Evolutionary conservation across 2,329 filamentous ascomycete genomes (phyloP).

Genomic region (Penicillium sp.): DNA sequence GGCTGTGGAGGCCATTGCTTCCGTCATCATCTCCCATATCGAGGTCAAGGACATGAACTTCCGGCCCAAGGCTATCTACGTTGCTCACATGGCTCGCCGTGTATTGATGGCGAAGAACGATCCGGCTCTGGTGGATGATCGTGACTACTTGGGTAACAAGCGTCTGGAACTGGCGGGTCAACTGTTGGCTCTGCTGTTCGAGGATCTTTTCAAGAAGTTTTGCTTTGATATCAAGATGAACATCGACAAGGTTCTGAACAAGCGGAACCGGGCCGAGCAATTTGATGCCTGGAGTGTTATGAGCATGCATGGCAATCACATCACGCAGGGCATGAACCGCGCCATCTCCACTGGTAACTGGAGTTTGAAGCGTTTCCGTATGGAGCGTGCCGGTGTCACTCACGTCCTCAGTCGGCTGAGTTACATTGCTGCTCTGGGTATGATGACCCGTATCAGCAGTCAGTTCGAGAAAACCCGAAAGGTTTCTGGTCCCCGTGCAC

Average conservation of each 20-base stretch:
- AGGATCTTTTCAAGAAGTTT: conserved; percentile 97
- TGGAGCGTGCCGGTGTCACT: conserved; percentile 96
- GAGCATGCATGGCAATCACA: conserved; percentile 81
- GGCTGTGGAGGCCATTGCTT: conserved; percentile 88
- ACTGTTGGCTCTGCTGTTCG: conserved; percentile 89
- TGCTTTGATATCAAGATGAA: conserved; percentile 86
- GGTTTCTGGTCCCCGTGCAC: conserved; percentile 90
- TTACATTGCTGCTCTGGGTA: conserved; percentile 94
- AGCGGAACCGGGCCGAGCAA: conserved; percentile 84
- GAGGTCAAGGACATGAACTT: conserved; percentile 91
- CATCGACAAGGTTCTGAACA: conserved; percentile 94
- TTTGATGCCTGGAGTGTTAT: conserved; percentile 89
- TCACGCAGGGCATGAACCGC: conserved; percentile 91
- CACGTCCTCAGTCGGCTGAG: conserved; percentile 94
- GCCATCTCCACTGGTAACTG: conserved; percentile 98
- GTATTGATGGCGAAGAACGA: conserved; percentile 94
- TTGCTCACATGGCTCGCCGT: conserved; percentile 96
- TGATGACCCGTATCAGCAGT: conserved; percentile 99
- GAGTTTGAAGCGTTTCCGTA: conserved; percentile 97
- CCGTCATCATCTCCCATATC: conserved; percentile 93
- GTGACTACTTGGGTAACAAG: conserved; percentile 98
- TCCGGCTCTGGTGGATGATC: conserved; percentile 86
- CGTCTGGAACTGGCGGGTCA: conserved; percentile 93
- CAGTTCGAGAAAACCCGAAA: conserved; percentile 99
- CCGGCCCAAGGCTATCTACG: conserved; percentile 93